Conservation (phyloP, 208 protist species). For the Strigomonas galati region DNA sequence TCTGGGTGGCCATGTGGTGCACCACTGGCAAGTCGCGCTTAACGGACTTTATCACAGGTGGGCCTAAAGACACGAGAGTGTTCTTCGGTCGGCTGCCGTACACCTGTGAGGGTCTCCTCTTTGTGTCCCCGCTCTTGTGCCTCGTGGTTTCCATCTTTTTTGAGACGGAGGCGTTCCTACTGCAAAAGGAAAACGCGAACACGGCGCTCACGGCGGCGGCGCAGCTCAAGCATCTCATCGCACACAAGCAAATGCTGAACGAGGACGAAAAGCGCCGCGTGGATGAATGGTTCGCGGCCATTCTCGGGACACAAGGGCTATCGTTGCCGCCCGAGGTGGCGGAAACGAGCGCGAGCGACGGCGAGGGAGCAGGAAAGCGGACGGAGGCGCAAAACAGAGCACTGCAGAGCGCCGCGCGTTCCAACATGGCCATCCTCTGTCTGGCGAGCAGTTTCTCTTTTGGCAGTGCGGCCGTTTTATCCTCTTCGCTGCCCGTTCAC, state of each 20-base stretch:
- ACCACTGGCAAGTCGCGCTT: slow-evolving; percentile 20
- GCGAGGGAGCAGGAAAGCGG: no score
- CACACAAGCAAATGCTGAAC: not conserved
- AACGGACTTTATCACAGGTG: no score
- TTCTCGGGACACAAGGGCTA: no score
- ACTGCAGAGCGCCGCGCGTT: no score
- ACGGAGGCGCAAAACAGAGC: no score
- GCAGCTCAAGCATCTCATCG: slow-evolving; percentile 12
- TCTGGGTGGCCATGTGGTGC: slow-evolving; percentile 27
- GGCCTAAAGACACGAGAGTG: no score
- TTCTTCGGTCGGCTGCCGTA: slow-evolving; percentile 22
- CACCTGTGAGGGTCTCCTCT: slow-evolving; percentile 46
- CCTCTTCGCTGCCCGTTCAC: slow-evolving; percentile 39
- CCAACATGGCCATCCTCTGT: slow-evolving; percentile 1
- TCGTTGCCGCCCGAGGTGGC: no score
- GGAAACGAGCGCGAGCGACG: no score
- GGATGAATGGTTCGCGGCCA: no score
- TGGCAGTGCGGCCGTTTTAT: slow-evolving; percentile 35
- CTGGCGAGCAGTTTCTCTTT: not conserved
- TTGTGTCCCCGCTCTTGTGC: slow-evolving; percentile 42
- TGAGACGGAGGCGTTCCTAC: slow-evolving; percentile 30
- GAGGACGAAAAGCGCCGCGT: no score
- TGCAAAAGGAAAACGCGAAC: slow-evolving; percentile 12
- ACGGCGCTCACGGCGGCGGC: slow-evolving; percentile 20
- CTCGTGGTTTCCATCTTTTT: slow-evolving; percentile 46